Conservation (phyloP, 2,329 filamentous ascomycete genomes). For the Paracoccidioides brasiliensis region DNA sequence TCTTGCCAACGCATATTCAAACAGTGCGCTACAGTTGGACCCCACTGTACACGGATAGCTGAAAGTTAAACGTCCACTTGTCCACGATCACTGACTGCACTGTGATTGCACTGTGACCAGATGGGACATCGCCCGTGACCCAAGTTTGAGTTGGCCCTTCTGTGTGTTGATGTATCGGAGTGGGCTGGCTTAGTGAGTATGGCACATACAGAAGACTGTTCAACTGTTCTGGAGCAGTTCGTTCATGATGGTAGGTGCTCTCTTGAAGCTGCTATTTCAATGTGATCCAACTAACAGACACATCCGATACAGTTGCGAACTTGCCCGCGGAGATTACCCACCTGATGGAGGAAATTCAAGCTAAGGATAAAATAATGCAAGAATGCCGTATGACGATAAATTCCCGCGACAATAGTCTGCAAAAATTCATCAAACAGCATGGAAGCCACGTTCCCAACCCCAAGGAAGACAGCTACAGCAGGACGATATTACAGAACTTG, state of each 20-base stretch:
- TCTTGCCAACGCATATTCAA: too few relatives aligned
- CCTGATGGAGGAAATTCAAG: slow-evolving; percentile 53
- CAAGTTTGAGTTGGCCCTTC: too few relatives aligned
- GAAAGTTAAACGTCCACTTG: too few relatives aligned
- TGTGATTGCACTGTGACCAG: too few relatives aligned
- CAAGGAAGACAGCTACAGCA: slow-evolving; percentile 49
- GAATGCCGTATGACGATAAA: slow-evolving; percentile 45
- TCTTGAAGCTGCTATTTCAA: neutral
- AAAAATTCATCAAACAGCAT: slow-evolving; percentile 52
- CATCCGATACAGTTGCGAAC: slow-evolving; percentile 34
- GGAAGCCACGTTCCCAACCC: slow-evolving; percentile 49
- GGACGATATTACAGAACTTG: slow-evolving; percentile 44
- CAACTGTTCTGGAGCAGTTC: slow-evolving; percentile 52
- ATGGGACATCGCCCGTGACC: too few relatives aligned
- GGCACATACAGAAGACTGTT: slow-evolving; percentile 46
- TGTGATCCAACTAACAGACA: slow-evolving; percentile 4
- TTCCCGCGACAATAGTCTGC: slow-evolving; percentile 46
- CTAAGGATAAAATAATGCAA: slow-evolving; percentile 49
- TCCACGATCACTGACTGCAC: too few relatives aligned
- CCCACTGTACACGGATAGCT: too few relatives aligned
- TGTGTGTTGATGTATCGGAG: neutral
- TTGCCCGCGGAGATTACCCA: slow-evolving; percentile 52
- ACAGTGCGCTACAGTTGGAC: too few relatives aligned
- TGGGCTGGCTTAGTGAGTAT: slow-evolving; percentile 18
- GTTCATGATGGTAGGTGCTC: slow-evolving; percentile 47